Evolutionary conservation across 2,329 filamentous ascomycete genomes (phyloP).

Genomic region (Trichophyton verrucosum): DNA sequence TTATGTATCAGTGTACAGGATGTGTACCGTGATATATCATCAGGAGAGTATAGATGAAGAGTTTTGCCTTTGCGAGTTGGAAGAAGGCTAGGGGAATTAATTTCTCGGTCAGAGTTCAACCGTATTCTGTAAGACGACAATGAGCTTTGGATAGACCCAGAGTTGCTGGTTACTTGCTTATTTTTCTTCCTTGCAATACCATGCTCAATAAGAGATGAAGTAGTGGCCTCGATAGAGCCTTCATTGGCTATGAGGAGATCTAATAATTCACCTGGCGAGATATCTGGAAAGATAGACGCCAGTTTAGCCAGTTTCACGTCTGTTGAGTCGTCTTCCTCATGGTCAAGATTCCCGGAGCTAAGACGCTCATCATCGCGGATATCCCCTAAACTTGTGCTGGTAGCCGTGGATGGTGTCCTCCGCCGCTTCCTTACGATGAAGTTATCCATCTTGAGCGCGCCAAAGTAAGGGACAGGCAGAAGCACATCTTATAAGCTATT

Average conservation of each 20-base stretch:
- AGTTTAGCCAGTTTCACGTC: slow-evolving; percentile 81
- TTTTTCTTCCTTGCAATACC: slow-evolving; percentile 14
- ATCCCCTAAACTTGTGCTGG: not conserved
- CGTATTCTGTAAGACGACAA: slow-evolving; percentile 34
- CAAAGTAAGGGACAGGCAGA: not conserved
- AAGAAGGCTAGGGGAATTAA: slow-evolving; percentile 22
- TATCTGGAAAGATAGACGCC: slow-evolving; percentile 57
- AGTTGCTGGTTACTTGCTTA: slow-evolving; percentile 27
- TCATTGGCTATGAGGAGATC: slow-evolving; percentile 67
- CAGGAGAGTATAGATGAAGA: slow-evolving; percentile 67
- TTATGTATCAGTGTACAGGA: slow-evolving; percentile 90
- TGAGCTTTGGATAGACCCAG: slow-evolving; percentile 50
- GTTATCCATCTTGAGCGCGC: not conserved
- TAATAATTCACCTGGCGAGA: slow-evolving; percentile 56
- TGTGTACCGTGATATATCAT: slow-evolving; percentile 69
- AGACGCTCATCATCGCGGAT: too few relatives aligned
- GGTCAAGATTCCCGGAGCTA: not conserved
- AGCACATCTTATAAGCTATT: not conserved
- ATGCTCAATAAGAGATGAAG: slow-evolving; percentile 39
- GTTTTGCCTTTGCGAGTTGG: slow-evolving; percentile 69
- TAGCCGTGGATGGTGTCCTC: not conserved
- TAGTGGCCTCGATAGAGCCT: slow-evolving; percentile 59
- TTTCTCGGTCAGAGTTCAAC: slow-evolving; percentile 11
- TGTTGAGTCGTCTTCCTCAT: slow-evolving; percentile 58
- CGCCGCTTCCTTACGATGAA: not conserved